Evolutionary conservation across 2,329 filamentous ascomycete genomes (phyloP).

Genomic region (Cryphonectria parasitica): DNA sequence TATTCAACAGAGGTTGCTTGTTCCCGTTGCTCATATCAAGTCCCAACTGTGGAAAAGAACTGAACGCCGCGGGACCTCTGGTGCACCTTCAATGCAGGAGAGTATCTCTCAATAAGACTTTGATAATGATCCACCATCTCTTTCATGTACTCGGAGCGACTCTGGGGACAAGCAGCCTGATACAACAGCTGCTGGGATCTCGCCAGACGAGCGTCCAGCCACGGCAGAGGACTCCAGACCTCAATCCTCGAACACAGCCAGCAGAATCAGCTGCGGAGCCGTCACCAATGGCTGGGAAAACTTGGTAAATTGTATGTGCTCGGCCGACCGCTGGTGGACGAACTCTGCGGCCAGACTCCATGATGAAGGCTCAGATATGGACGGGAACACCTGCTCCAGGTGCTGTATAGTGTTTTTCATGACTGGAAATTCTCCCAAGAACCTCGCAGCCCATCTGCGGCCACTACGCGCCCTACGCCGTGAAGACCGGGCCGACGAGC

Average conservation of each 20-base stretch:
- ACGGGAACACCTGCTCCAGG: constrained; percentile 30
- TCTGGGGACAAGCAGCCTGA: constrained; percentile 15
- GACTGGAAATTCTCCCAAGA: constrained; percentile 26
- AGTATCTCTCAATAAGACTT: constrained; percentile 12
- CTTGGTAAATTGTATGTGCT: constrained; percentile 28
- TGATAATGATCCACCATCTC: constrained; percentile 3
- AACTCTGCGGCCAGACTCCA: constrained; percentile 32
- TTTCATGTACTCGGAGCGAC: constrained; percentile 34
- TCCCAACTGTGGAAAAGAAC: constrained; percentile 31
- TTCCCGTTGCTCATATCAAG: no score
- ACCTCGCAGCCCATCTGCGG: constrained; percentile 35
- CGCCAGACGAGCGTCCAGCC: constrained; percentile 21
- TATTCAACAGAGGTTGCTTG: constrained; percentile 28
- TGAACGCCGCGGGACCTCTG: background rate
- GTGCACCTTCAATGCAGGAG: constrained; percentile 5
- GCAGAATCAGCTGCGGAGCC: constrained; percentile 9
- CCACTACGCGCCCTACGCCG: constrained; percentile 36
- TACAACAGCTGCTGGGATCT: constrained; percentile 26
- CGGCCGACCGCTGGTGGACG: constrained; percentile 20
- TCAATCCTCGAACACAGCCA: constrained; percentile 10
- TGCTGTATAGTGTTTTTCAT: constrained; percentile 17
- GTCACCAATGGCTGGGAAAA: constrained; percentile 17
- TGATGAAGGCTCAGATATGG: constrained; percentile 26
- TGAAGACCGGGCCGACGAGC: constrained; percentile 32
- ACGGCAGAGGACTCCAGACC: background rate